These are phyloP conservation scores for Boletus sp. DNA, from an alignment of 768 basidiomycete genomes.

Conservation along the genomic window DNA sequence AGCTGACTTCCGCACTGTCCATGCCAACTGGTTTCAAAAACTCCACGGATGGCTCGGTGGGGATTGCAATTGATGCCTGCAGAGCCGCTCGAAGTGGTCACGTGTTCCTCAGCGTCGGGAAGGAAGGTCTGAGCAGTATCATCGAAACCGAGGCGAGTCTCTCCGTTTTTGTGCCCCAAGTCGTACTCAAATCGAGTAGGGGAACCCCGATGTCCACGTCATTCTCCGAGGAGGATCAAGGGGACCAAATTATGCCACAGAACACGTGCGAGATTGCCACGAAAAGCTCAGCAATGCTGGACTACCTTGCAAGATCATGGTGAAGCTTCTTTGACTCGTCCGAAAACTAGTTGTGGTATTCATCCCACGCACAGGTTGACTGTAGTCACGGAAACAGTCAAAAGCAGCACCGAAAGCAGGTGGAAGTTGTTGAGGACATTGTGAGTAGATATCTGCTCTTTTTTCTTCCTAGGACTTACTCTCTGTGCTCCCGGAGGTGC, in stretches of 20 bases:
- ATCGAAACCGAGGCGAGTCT: conserved; percentile 82
- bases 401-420: conserved; percentile 88
- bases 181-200: conserved; percentile 44
- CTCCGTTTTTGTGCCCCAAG: neutral
- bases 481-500: conserved; percentile 45
- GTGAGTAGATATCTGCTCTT: conserved; percentile 43
- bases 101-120: conserved; percentile 95
- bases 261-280: conserved; percentile 75
- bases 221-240: conserved; percentile 89
- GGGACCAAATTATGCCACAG: conserved; percentile 85
- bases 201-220: conserved; percentile 89
- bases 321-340: conserved; percentile 32
- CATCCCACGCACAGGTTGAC: conserved; percentile 61
- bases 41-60: conserved; percentile 89
- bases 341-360: neutral
- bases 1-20: conserved; percentile 81
- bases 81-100: conserved; percentile 88
- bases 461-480: conserved; percentile 10
- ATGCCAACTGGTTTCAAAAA: conserved; percentile 99
- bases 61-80: conserved; percentile 94
- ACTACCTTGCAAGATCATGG: conserved; percentile 83
- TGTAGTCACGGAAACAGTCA: conserved; percentile 96
- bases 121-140: conserved; percentile 92
- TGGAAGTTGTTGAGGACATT: conserved; percentile 87
- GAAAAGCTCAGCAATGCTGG: conserved; percentile 78